Conservation (phyloP, 1,284 basidiomycete species). For the Taiwanofungus camphoratus region DNA sequence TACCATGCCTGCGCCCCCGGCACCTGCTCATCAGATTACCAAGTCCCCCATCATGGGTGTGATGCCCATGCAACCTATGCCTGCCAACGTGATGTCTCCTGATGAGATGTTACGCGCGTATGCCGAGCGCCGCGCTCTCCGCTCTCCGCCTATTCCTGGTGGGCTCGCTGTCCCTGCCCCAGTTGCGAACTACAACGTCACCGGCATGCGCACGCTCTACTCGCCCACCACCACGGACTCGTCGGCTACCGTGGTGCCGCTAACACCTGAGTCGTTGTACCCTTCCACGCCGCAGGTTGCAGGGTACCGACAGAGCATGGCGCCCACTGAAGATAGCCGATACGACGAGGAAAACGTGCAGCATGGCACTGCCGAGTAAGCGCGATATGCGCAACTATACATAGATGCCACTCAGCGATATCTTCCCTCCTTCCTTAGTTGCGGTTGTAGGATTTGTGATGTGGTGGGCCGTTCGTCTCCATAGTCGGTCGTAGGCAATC, state of each 20-base stretch:
- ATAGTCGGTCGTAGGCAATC: neutral
- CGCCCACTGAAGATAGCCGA: constrained; percentile 25
- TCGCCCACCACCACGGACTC: constrained; percentile 23
- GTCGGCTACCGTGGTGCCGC: constrained; percentile 6
- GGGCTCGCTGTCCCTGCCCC: constrained; percentile 19
- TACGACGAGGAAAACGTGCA: constrained; percentile 29
- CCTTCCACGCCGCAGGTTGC: constrained; percentile 11
- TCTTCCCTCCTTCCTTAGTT: neutral
- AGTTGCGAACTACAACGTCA: constrained; percentile 26
- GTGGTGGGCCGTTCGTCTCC: neutral
- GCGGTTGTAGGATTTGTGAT: constrained; percentile 14
- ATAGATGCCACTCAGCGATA: neutral
- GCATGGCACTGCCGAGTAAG: constrained; percentile 30
- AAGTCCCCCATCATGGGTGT: constrained; percentile 33
- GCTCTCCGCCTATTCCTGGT: constrained; percentile 18
- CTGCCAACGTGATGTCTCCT: constrained; percentile 50
- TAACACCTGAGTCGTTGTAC: constrained; percentile 15
- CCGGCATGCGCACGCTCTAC: constrained; percentile 33
- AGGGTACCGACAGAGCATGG: constrained; percentile 30
- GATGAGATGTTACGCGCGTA: constrained; percentile 75
- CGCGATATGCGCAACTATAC: neutral
- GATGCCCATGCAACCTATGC: constrained; percentile 42
- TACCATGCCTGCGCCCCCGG: constrained; percentile 27
- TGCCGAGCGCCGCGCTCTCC: constrained; percentile 45
- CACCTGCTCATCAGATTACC: constrained; percentile 28